Conservation (phyloP, 202 grass and related monocot genomes). For the Bolboschoenoplectus hybrid region DNA sequence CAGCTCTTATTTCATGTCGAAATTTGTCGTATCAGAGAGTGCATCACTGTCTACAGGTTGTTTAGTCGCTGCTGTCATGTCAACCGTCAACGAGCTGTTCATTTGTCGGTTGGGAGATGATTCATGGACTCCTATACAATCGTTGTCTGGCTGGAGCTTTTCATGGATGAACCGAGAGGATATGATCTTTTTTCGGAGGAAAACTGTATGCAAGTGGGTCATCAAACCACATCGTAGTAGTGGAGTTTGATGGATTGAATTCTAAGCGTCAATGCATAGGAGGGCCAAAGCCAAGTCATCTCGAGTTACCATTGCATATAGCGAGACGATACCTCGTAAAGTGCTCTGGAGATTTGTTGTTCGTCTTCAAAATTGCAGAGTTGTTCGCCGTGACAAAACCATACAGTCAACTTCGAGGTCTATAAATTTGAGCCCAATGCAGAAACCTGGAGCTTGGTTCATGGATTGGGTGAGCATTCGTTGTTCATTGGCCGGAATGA, state of each 20-base stretch:
- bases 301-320: not conserved
- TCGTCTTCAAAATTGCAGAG: not conserved
- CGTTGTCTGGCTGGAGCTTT: not conserved
- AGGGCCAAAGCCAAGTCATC: not conserved
- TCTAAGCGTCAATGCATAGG: not conserved
- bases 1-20: not conserved
- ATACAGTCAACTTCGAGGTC: not conserved
- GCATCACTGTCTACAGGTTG: not conserved
- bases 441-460: not conserved
- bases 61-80: constrained; percentile 6
- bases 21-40: not conserved
- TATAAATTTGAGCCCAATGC: not conserved
- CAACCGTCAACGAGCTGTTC: not conserved
- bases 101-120: not conserved
- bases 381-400: not conserved
- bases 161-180: not conserved
- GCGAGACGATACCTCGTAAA: not conserved
- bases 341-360: not conserved
- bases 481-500: not conserved
- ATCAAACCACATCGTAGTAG: not conserved
- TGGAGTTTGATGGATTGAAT: not conserved
- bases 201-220: not conserved
- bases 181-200: constrained; percentile 11
- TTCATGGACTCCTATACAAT: constrained; percentile 2
- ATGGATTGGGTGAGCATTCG: not conserved